These are phyloP conservation scores for Anthracocystis setariae DNA, from an alignment of 1,284 basidiomycete genomes.

Conservation along the genomic window DNA sequence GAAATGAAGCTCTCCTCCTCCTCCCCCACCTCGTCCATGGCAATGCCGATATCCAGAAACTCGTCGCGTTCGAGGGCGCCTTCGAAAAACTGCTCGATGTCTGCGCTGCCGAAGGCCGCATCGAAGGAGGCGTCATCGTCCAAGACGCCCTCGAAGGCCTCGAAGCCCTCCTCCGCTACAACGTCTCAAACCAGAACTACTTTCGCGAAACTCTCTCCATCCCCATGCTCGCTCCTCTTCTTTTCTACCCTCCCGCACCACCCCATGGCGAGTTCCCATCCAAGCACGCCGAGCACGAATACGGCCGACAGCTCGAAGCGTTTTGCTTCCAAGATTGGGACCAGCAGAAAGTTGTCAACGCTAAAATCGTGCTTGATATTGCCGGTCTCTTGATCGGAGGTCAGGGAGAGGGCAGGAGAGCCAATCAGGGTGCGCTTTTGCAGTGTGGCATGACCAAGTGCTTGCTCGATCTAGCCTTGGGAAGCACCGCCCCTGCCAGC, in stretches of 20 bases:
- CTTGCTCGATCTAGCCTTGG: constrained; percentile 85
- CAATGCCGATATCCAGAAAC: constrained; percentile 94
- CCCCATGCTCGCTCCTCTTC: constrained; percentile 79
- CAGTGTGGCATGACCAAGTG: constrained; percentile 78
- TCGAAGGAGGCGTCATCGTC: constrained; percentile 85
- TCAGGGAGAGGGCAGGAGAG: constrained; percentile 69
- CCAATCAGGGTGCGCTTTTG: constrained; percentile 72
- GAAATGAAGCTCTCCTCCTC: constrained; percentile 74
- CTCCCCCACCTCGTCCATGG: constrained; percentile 83
- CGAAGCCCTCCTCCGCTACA: constrained; percentile 86
- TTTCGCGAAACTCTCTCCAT: constrained; percentile 92
- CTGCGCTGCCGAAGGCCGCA: constrained; percentile 84
- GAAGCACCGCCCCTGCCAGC: constrained; percentile 86
- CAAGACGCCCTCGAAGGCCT: constrained; percentile 87
- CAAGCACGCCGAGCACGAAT: constrained; percentile 71
- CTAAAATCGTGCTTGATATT: constrained; percentile 80
- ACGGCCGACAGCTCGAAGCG: constrained; percentile 75
- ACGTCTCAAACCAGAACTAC: constrained; percentile 97
- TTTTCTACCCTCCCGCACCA: constrained; percentile 79
- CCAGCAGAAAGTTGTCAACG: constrained; percentile 83
- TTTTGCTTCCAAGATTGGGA: constrained; percentile 98
- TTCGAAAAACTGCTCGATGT: constrained; percentile 96
- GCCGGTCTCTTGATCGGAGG: constrained; percentile 74
- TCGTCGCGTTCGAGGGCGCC: constrained; percentile 94
- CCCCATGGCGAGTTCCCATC: constrained; percentile 65